Evolutionary conservation across 2,329 filamentous ascomycete species (phyloP).

Genomic region (Neocucurbitaria cava): DNA sequence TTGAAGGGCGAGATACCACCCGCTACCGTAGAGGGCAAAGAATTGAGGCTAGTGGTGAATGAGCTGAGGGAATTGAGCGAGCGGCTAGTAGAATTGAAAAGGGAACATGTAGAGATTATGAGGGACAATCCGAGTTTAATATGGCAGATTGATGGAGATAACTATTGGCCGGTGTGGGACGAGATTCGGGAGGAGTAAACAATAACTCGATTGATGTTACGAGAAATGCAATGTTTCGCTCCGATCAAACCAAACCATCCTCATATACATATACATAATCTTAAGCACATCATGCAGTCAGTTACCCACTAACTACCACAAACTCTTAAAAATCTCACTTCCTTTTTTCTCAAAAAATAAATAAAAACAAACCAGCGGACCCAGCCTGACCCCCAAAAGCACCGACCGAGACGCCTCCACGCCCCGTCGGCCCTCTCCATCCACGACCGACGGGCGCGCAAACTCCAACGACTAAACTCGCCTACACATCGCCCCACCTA

Average conservation of each 20-base stretch:
- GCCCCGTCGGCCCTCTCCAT: neutral
- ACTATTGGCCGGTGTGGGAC: constrained; percentile 28
- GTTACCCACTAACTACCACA: no score
- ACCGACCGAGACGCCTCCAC: neutral
- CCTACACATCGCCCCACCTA: neutral
- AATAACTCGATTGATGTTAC: no score
- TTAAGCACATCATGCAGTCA: no score
- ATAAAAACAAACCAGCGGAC: neutral
- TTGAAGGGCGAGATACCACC: constrained; percentile 30
- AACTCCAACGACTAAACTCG: neutral
- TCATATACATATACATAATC: no score
- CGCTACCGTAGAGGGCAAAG: constrained; percentile 31
- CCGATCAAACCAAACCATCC: neutral
- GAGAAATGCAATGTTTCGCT: neutral
- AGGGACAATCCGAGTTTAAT: constrained; percentile 36
- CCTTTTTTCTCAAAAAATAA: no score
- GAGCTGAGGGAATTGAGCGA: constrained; percentile 34
- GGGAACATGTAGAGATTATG: constrained; percentile 25
- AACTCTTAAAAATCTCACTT: no score
- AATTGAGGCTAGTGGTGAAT: constrained; percentile 30
- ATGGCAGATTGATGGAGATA: constrained; percentile 33
- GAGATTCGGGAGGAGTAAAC: constrained; percentile 8
- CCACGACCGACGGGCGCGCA: no score
- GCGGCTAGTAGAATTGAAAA: constrained; percentile 29
- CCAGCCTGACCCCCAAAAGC: neutral